Conservation (phyloP, 192 early-diverging fungal species). For the Dispira parvispora region DNA sequence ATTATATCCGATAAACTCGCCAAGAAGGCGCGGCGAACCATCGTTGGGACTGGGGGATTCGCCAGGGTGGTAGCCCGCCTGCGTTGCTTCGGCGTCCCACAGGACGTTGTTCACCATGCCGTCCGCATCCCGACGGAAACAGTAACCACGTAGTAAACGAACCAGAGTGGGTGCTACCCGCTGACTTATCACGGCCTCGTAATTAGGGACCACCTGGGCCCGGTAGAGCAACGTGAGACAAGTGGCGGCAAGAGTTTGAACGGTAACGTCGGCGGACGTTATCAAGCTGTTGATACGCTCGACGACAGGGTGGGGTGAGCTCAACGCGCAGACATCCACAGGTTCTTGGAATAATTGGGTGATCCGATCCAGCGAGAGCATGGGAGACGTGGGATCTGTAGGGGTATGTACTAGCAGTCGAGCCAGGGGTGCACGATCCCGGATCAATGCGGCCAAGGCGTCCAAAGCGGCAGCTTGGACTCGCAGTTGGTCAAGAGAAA, state of each 20-base stretch:
- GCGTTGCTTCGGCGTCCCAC: slow-evolving; percentile 1
- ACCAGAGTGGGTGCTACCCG: slow-evolving; percentile 3
- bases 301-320: too few species aligned
- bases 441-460: slow-evolving; percentile 4
- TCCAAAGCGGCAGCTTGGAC: slow-evolving; percentile 5
- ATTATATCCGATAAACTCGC: neutral
- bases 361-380: neutral
- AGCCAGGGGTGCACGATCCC: neutral
- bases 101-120: neutral
- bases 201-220: neutral
- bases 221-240: slow-evolving; percentile 7
- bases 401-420: neutral
- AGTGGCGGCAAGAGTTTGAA: neutral
- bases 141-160: neutral
- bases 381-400: neutral
- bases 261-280: neutral
- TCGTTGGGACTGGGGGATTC: neutral
- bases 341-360: too few species aligned
- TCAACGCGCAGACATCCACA: too few species aligned
- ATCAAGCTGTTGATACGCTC: neutral
- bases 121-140: neutral
- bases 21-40: neutral
- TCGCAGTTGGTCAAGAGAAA: neutral
- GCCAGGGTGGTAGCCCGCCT: neutral
- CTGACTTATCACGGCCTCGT: neutral